These are phyloP conservation scores for Serendipita sp. DNA, from an alignment of 768 basidiomycete genomes.

Conservation along the genomic window DNA sequence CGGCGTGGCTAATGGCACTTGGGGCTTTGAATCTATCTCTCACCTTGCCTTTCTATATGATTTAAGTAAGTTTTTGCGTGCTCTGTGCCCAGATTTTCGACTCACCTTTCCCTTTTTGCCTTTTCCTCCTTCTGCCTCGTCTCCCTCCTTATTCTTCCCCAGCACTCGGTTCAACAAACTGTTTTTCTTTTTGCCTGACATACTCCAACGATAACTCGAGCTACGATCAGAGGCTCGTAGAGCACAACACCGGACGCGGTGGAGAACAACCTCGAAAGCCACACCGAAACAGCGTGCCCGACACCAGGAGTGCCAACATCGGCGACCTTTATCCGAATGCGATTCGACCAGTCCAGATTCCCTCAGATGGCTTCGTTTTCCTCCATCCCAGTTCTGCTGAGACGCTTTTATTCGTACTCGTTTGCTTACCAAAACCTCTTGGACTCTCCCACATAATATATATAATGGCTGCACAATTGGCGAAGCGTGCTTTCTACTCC, in stretches of 20 bases:
- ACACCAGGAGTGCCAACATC: background rate
- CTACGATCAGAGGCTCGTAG: background rate
- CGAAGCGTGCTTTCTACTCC: conserved; percentile 24
- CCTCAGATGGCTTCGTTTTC: background rate
- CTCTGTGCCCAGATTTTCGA: background rate
- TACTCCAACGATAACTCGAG: background rate
- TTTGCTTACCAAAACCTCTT: background rate
- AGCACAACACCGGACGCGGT: background rate
- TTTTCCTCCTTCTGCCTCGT: background rate
- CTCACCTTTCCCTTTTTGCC: conserved; percentile 5
- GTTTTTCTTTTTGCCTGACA: background rate
- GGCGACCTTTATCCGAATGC: background rate
- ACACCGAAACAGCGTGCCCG: background rate
- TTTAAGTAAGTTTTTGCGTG: background rate
- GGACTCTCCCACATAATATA: background rate
- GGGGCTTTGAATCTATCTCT: background rate
- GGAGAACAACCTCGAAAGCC: background rate
- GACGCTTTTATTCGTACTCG: background rate
- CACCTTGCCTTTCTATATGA: background rate
- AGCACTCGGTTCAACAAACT: background rate
- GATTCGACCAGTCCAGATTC: background rate
- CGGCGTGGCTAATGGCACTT: too few relatives aligned
- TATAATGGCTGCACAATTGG: background rate
- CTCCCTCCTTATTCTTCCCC: background rate
- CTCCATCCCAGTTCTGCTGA: background rate